A percentile compares a stretch with the other conserved stretches of the same genome.
Conservation (phyloP, 495 filamentous ascomycete genomes). For the Poronia punctata region DNA sequence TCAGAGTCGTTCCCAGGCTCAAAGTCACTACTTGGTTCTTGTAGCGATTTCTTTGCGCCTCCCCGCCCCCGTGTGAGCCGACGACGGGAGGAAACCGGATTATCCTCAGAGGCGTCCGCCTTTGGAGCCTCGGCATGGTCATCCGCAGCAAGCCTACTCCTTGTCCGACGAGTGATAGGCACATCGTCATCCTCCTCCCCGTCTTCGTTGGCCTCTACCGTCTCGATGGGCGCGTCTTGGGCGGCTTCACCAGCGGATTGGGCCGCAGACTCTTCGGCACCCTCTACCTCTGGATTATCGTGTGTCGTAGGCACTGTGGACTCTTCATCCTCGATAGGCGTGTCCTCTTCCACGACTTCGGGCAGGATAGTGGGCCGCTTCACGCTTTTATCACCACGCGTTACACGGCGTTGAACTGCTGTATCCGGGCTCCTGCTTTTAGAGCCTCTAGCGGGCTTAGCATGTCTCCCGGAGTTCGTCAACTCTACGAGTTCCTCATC, state of each 20-base stretch:
- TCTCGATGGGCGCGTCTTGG: slow-evolving; percentile 26
- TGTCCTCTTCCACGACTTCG: slow-evolving; percentile 50
- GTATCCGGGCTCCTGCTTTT: slow-evolving; percentile 61
- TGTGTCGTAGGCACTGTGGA: slow-evolving; percentile 18
- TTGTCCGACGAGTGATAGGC: slow-evolving; percentile 48
- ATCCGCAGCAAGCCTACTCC: slow-evolving; percentile 26
- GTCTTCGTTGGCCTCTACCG: slow-evolving; percentile 40
- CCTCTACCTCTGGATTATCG: slow-evolving; percentile 9
- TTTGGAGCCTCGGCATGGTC: slow-evolving; percentile 29
- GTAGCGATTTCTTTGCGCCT: slow-evolving; percentile 45
- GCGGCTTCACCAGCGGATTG: slow-evolving; percentile 34
- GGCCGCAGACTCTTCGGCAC: slow-evolving; percentile 12
- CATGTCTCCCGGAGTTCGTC: slow-evolving; percentile 71
- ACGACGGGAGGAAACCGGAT: slow-evolving; percentile 27
- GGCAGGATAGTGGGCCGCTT: slow-evolving; percentile 52
- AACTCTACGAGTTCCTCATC: slow-evolving; percentile 40
- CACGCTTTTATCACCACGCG: slow-evolving; percentile 56
- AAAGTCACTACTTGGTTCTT: slow-evolving; percentile 79
- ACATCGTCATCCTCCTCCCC: slow-evolving; percentile 64
- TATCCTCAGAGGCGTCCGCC: slow-evolving; percentile 26
- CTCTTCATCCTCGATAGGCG: slow-evolving; percentile 6
- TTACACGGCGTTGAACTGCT: slow-evolving; percentile 36
- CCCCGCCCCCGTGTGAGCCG: slow-evolving; percentile 41
- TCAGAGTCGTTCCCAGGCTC: slow-evolving; percentile 64
- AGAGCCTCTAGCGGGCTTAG: slow-evolving; percentile 43